These are phyloP conservation scores for Diversispora eburnea DNA, from an alignment of 192 early-diverging fungal genomes.

Conservation along the genomic window DNA sequence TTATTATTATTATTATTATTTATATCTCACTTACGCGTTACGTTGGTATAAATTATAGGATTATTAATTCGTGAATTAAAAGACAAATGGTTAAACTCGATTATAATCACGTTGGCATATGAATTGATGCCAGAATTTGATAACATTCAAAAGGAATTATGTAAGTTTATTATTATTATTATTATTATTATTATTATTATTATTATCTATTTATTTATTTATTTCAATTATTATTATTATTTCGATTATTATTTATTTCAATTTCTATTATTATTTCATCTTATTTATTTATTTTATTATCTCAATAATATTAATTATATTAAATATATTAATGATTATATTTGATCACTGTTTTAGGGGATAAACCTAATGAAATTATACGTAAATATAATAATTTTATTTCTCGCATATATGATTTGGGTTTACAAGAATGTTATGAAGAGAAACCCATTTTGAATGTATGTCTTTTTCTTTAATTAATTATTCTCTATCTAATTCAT, in stretches of 20 bases:
- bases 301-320: too few relatives aligned
- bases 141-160: constrained; percentile 14
- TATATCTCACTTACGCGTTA: background rate
- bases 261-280: background rate
- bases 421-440: constrained; percentile 31
- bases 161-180: constrained; percentile 24
- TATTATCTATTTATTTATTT: too few relatives aligned
- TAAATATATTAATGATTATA: background rate
- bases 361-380: constrained; percentile 9
- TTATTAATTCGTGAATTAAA: constrained; percentile 60
- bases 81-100: constrained; percentile 49
- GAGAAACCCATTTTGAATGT: constrained; percentile 48
- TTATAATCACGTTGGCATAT: constrained; percentile 48
- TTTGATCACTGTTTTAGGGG: background rate
- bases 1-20: background rate
- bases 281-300: too few relatives aligned
- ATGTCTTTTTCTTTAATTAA: background rate
- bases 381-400: constrained; percentile 36
- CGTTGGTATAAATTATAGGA: constrained; percentile 40
- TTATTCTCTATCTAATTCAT: background rate
- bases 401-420: constrained; percentile 13
- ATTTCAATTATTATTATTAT: background rate
- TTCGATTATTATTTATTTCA: background rate
- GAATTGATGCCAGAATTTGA: constrained; percentile 43
- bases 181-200: too few relatives aligned